Conservation (phyloP, 352 stramenopile genomes). For the Phytopythium mirpurense region DNA sequence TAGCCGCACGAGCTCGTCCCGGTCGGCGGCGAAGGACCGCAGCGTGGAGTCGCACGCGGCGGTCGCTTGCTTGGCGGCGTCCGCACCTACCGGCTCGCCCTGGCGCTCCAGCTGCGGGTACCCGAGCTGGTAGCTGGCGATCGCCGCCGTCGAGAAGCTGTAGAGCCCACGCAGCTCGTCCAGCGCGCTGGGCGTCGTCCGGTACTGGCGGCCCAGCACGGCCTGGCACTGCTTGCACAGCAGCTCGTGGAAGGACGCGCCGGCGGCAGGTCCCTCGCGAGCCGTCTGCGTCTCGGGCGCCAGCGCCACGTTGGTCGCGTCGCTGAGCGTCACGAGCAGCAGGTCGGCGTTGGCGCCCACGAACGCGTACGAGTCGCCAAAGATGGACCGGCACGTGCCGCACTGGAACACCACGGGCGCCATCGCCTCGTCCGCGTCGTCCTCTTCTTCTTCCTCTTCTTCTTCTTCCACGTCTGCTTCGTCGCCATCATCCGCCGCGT, state of each 20-base stretch:
- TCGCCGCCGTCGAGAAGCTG: conserved; percentile 66
- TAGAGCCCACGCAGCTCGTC: conserved; percentile 65
- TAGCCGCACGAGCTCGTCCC: conserved; percentile 42
- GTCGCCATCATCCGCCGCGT: conserved; percentile 3
- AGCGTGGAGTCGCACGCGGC: conserved; percentile 27
- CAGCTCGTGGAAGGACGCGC: conserved; percentile 71
- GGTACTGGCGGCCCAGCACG: conserved; percentile 69
- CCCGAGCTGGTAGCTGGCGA: conserved; percentile 78
- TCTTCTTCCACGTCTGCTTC: conserved; percentile 22
- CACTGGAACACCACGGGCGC: conserved; percentile 83
- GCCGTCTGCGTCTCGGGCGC: conserved; percentile 46
- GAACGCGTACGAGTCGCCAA: conserved; percentile 81
- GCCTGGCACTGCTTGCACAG: conserved; percentile 79
- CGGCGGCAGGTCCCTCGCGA: conserved; percentile 36
- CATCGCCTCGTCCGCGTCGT: conserved; percentile 42
- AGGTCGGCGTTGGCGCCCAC: conserved; percentile 70
- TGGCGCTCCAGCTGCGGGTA: conserved; percentile 24
- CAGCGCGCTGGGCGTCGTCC: conserved; percentile 57
- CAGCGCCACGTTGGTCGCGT: conserved; percentile 57
- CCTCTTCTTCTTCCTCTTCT: conserved; percentile 29
- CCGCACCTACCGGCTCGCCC: conserved; percentile 12
- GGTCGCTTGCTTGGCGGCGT: conserved; percentile 17
- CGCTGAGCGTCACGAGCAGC: conserved; percentile 69
- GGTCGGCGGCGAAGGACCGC: conserved; percentile 38
- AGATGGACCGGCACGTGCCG: conserved; percentile 75